Evolutionary conservation across 768 basidiomycete genomes (phyloP).

Genomic region (button mushroom (Agaricus bisporus)): DNA sequence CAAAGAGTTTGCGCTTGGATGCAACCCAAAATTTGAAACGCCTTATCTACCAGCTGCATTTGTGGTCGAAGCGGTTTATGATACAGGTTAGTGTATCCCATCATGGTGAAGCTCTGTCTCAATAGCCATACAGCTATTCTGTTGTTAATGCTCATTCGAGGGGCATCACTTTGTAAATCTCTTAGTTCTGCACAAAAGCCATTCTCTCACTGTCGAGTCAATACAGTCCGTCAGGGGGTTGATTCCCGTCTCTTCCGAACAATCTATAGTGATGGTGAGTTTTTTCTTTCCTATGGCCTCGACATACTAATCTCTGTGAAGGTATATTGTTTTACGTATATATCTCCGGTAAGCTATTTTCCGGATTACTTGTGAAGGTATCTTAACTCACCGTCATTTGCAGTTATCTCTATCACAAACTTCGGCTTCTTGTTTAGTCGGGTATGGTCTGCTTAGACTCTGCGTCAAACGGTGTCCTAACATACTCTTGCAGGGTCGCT

Average conservation of each 20-base stretch:
- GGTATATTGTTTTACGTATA: too few species aligned
- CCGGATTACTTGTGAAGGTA: too few species aligned
- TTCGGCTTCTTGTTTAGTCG: too few species aligned
- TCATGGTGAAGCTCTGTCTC: not conserved
- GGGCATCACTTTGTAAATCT: not conserved
- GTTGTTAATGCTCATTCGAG: not conserved
- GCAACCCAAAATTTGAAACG: not conserved
- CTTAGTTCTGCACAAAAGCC: not conserved
- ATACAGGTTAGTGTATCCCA: not conserved
- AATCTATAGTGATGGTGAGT: not conserved
- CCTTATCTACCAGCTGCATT: not conserved
- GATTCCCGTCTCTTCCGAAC: not conserved
- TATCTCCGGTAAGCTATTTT: too few species aligned
- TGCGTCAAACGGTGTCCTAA: too few species aligned
- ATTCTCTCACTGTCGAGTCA: not conserved
- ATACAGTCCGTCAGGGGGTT: not conserved
- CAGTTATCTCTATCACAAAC: too few species aligned
- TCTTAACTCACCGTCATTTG: too few species aligned
- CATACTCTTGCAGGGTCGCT: too few species aligned
- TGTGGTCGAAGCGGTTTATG: not conserved
- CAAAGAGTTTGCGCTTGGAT: not conserved
- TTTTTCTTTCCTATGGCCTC: not conserved
- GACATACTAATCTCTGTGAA: too few species aligned
- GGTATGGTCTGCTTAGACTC: too few species aligned
- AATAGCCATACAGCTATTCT: not conserved